Percentiles rank a stretch among this genome's conserved stretches.
Conservation (phyloP, 1,284 basidiomycete species). For the Apiotrichum sp. region DNA sequence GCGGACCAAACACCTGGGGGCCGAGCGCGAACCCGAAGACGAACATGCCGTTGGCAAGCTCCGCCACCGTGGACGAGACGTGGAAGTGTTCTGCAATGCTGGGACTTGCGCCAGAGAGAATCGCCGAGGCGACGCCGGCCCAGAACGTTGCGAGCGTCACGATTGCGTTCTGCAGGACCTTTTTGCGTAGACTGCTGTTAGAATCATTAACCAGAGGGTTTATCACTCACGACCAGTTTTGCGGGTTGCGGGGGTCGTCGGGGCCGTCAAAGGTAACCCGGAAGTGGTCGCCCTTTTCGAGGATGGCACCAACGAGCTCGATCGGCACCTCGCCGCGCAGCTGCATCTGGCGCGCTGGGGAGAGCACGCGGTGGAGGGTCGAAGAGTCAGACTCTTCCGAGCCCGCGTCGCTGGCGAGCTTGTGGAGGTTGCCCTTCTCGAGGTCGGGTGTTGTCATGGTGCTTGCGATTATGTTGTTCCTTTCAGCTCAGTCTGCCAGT, state of each 20-base stretch:
- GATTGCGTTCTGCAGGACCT: slow-evolving; percentile 14
- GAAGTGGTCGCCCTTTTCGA: slow-evolving; percentile 12
- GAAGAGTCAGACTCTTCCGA: too few relatives aligned
- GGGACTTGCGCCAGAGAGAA: slow-evolving; percentile 9
- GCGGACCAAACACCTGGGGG: slow-evolving; percentile 54
- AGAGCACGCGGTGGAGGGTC: too few relatives aligned
- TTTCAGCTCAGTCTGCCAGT: too few relatives aligned
- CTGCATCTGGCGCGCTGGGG: not conserved
- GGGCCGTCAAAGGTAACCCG: slow-evolving; percentile 59
- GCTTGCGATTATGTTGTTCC: too few relatives aligned
- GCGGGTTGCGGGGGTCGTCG: slow-evolving; percentile 59
- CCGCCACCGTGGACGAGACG: slow-evolving; percentile 13
- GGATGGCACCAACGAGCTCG: slow-evolving; percentile 11
- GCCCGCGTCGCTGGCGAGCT: too few relatives aligned
- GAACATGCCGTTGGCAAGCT: slow-evolving; percentile 19
- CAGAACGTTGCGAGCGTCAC: slow-evolving; percentile 21
- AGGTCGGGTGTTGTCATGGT: too few relatives aligned
- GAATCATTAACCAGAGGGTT: too few relatives aligned
- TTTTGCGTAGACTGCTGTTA: slow-evolving; percentile 7
- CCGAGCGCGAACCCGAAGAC: slow-evolving; percentile 48
- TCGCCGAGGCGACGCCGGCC: slow-evolving; percentile 13
- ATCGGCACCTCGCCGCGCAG: slow-evolving; percentile 9
- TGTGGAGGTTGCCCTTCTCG: too few relatives aligned
- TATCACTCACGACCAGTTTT: slow-evolving; percentile 55
- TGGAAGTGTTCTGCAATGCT: slow-evolving; percentile 6